Conservation (phyloP, 2,329 filamentous ascomycete genomes). For the Fusarium sp. region DNA sequence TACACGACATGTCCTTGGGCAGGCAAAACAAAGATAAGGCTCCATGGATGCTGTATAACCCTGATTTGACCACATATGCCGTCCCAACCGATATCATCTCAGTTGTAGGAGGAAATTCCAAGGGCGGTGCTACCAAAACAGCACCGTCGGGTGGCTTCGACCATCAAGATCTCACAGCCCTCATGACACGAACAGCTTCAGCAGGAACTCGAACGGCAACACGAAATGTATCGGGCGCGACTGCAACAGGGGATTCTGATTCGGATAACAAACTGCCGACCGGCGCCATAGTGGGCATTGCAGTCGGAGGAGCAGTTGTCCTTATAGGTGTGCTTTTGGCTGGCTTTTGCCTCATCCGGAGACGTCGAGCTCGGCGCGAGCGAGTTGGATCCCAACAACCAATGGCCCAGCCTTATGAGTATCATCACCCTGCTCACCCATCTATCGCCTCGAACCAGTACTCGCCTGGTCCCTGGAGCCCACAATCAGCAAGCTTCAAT, state of each 20-base stretch:
- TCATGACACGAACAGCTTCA: slow-evolving; percentile 64
- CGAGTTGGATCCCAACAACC: slow-evolving; percentile 40
- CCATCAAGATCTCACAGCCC: slow-evolving; percentile 62
- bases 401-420: slow-evolving; percentile 43
- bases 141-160: slow-evolving; percentile 62
- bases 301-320: slow-evolving; percentile 52
- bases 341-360: slow-evolving; percentile 50
- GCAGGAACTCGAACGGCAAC: slow-evolving; percentile 63
- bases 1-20: slow-evolving; percentile 68
- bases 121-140: slow-evolving; percentile 65
- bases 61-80: slow-evolving; percentile 61
- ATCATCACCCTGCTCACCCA: slow-evolving; percentile 41
- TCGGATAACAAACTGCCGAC: slow-evolving; percentile 45
- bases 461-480: slow-evolving; percentile 45
- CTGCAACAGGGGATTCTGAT: slow-evolving; percentile 12
- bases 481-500: slow-evolving; percentile 40
- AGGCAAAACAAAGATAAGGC: slow-evolving; percentile 58
- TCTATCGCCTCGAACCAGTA: slow-evolving; percentile 37
- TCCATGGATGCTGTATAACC: slow-evolving; percentile 64
- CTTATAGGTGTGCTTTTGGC: slow-evolving; percentile 46
- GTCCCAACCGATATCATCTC: slow-evolving; percentile 63
- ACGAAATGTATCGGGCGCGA: slow-evolving; percentile 51
- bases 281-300: slow-evolving; percentile 60
- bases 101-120: slow-evolving; percentile 61
- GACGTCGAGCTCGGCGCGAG: slow-evolving; percentile 26